phyloP scores from a whole-genome alignment of 2,329 filamentous ascomycete species.

The Capronia americana region DNA sequence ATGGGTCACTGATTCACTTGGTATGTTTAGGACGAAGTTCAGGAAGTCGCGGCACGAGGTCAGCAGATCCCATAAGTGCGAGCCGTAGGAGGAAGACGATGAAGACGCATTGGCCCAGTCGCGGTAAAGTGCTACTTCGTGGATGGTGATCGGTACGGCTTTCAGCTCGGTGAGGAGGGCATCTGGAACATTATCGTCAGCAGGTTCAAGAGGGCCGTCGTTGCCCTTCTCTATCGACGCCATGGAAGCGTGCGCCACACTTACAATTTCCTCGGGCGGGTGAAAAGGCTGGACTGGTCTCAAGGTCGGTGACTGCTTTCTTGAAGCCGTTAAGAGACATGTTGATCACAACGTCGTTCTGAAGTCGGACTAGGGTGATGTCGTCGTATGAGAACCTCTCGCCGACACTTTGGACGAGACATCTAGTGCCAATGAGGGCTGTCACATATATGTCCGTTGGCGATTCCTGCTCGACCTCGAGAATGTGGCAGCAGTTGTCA shows the following conservation, averaged over 20 bases:
- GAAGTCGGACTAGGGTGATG: slow-evolving; percentile 10
- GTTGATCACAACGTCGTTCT: slow-evolving; percentile 17
- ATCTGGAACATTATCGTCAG: slow-evolving; percentile 9
- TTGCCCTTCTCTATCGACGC: background rate
- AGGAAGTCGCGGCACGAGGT: slow-evolving; percentile 13
- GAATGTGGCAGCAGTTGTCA: slow-evolving; percentile 18
- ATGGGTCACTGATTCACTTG: background rate
- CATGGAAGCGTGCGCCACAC: background rate
- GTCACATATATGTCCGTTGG: slow-evolving; percentile 12
- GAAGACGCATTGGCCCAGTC: background rate
- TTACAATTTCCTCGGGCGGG: slow-evolving; percentile 18
- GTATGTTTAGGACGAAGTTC: slow-evolving; percentile 12
- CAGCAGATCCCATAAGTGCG: slow-evolving; percentile 23
- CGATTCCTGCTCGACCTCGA: slow-evolving; percentile 10
- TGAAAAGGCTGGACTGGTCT: slow-evolving; percentile 6
- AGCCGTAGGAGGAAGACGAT: background rate
- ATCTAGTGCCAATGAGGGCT: slow-evolving; percentile 13
- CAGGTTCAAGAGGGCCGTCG: background rate
- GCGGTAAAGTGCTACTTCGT: slow-evolving; percentile 21
- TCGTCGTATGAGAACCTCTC: slow-evolving; percentile 24
- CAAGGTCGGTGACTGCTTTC: slow-evolving; percentile 13
- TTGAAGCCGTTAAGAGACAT: slow-evolving; percentile 23
- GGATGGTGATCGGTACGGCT: slow-evolving; percentile 12
- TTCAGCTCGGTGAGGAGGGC: slow-evolving; percentile 17
- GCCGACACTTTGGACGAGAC: slow-evolving; percentile 13